Conservation (phyloP, 345 rosid genomes). For the Syzygium grande region DNA sequence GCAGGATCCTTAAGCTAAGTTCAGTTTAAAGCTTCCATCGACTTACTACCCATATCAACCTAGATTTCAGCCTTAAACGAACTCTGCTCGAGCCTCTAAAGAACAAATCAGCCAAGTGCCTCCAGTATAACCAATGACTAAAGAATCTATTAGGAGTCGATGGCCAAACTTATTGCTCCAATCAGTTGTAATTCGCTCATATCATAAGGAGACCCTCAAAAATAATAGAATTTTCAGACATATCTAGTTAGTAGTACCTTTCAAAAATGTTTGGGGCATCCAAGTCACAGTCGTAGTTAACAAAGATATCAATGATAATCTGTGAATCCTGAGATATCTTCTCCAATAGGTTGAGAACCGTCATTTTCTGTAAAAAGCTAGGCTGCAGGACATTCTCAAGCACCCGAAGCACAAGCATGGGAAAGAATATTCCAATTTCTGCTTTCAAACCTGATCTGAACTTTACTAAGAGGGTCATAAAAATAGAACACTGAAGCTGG, state of each 20-base stretch:
- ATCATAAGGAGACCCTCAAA: not conserved
- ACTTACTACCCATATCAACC: not conserved
- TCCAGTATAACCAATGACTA: not conserved
- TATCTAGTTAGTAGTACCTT: slow-evolving; percentile 42
- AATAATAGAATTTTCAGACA: not conserved
- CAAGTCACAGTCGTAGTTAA: slow-evolving; percentile 92
- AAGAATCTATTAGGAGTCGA: not conserved
- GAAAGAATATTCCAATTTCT: slow-evolving; percentile 92
- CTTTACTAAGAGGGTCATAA: slow-evolving; percentile 64
- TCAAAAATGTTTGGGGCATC: slow-evolving; percentile 93
- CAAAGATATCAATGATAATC: slow-evolving; percentile 80
- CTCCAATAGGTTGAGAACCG: slow-evolving; percentile 76
- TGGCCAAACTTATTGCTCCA: not conserved
- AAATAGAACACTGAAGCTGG: slow-evolving; percentile 93
- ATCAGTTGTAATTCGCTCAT: not conserved
- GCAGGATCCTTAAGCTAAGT: not conserved
- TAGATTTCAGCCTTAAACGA: not conserved
- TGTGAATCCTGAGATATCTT: slow-evolving; percentile 72
- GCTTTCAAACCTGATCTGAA: slow-evolving; percentile 79
- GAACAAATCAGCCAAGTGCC: not conserved
- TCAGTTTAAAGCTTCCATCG: not conserved
- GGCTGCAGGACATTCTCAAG: slow-evolving; percentile 98
- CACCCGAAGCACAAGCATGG: slow-evolving; percentile 90
- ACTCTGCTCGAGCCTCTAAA: not conserved
- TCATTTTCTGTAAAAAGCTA: slow-evolving; percentile 96